Conservation (phyloP, 73 alveolate species). For the Symbiodinium pilosum region DNA sequence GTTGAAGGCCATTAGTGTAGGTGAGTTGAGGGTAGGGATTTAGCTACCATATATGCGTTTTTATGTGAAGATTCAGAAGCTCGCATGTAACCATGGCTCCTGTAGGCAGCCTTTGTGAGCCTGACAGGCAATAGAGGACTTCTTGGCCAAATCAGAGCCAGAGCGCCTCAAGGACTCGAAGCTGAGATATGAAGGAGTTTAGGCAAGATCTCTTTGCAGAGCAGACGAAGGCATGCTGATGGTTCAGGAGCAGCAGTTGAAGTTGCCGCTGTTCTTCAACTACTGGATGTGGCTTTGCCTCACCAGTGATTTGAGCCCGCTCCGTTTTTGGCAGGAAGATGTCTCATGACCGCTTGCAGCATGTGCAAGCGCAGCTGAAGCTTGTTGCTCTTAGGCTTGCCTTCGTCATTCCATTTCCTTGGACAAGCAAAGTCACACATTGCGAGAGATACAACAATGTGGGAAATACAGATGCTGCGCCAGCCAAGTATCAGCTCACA, state of each 20-base stretch:
- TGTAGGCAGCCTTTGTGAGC: too few relatives aligned
- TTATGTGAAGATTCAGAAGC: too few relatives aligned
- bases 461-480: background rate
- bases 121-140: constrained; percentile 19
- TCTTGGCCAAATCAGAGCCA: constrained; percentile 62
- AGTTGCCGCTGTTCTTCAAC: constrained; percentile 46
- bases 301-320: background rate
- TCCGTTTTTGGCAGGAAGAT: background rate
- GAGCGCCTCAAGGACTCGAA: background rate
- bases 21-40: background rate
- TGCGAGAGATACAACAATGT: constrained; percentile 36
- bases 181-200: too few relatives aligned
- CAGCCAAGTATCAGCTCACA: background rate
- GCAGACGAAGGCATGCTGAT: too few relatives aligned
- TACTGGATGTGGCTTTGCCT: constrained; percentile 22
- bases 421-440: constrained; percentile 59
- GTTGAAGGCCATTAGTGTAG: background rate
- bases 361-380: too few relatives aligned
- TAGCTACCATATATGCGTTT: too few relatives aligned
- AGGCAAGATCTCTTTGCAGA: too few relatives aligned
- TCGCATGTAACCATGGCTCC: too few relatives aligned
- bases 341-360: background rate
- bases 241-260: constrained; percentile 6
- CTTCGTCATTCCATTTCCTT: constrained; percentile 29
- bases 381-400: constrained; percentile 2